phyloP scores from a whole-genome alignment of 1,139 yeast genomes.

The Saccharomyces hybrid region DNA sequence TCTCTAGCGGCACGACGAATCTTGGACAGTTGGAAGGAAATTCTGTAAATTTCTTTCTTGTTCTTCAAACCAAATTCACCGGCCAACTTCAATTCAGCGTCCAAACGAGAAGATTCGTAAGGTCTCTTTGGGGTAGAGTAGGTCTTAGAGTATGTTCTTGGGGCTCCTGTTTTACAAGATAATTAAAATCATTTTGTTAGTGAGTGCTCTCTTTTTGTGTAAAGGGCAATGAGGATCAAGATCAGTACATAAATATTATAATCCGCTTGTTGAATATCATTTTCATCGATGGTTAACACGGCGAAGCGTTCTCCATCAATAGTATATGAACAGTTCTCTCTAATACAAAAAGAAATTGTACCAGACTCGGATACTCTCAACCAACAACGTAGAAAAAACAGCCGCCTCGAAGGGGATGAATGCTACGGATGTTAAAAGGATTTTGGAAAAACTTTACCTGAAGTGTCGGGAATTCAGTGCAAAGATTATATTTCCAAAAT shows the following conservation, averaged over 20 bases:
- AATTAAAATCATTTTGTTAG: slow-evolving; percentile 8
- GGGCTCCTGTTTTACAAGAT: slow-evolving; percentile 55
- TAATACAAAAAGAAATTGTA: no score
- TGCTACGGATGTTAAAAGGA: neutral
- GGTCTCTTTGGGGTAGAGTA: slow-evolving; percentile 98
- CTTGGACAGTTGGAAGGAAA: slow-evolving; percentile 91
- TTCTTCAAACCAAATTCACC: slow-evolving; percentile 99
- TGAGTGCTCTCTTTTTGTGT: slow-evolving; percentile 2
- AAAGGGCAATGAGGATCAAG: slow-evolving; percentile 9
- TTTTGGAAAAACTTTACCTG: slow-evolving; percentile 38
- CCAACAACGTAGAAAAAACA: neutral
- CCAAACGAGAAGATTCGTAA: slow-evolving; percentile 98
- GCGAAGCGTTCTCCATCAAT: neutral
- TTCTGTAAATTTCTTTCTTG: slow-evolving; percentile 81
- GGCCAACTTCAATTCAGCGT: slow-evolving; percentile 96
- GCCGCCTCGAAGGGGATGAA: neutral
- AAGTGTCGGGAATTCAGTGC: slow-evolving; percentile 87
- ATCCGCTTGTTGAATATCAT: neutral
- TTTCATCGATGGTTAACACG: neutral
- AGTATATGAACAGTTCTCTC: neutral
- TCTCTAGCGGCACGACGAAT: slow-evolving; percentile 99
- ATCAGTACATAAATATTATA: slow-evolving; percentile 1
- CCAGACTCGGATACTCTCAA: neutral
- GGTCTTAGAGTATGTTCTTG: slow-evolving; percentile 98
- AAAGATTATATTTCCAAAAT: slow-evolving; percentile 20